Percentiles rank a stretch among this genome's conserved stretches.
phyloP scores from a whole-genome alignment of 108 stramenopile genomes.

The Cyclotella cryptica region DNA sequence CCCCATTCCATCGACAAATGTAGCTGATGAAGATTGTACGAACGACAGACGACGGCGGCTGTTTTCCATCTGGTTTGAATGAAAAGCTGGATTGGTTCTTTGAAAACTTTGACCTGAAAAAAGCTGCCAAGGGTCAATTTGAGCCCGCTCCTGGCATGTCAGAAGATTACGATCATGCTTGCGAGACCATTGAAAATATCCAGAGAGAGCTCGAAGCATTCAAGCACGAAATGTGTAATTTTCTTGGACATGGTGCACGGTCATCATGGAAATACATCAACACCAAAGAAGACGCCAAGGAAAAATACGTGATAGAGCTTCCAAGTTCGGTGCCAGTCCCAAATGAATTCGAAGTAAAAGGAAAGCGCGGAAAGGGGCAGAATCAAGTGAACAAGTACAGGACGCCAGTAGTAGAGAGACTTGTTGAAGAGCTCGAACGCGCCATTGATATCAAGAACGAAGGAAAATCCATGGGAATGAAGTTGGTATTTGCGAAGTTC shows the following conservation, averaged over 20 bases:
- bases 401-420: constrained; percentile 73
- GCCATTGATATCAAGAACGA: constrained; percentile 84
- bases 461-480: constrained; percentile 91
- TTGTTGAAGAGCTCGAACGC: constrained; percentile 82
- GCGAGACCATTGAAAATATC: constrained; percentile 78
- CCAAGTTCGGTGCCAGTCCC: constrained; percentile 88
- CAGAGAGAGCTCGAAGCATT: constrained; percentile 81
- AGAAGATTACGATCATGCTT: constrained; percentile 91
- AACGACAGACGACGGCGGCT: constrained; percentile 77
- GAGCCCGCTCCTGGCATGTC: constrained; percentile 91
- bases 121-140: constrained; percentile 87
- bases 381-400: constrained; percentile 94
- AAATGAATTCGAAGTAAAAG: constrained; percentile 83
- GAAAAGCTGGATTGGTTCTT: constrained; percentile 90
- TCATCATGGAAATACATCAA: constrained; percentile 87
- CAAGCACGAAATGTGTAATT: constrained; percentile 80
- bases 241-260: constrained; percentile 52
- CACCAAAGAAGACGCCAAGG: constrained; percentile 90
- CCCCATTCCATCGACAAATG: no score
- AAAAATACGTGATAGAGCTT: constrained; percentile 95
- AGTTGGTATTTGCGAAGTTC: constrained; percentile 95
- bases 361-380: constrained; percentile 82
- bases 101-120: constrained; percentile 91
- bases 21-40: constrained; percentile 74
- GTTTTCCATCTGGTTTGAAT: constrained; percentile 84